phyloP scores from a whole-genome alignment of 2,329 filamentous ascomycete genomes.

The Macrophomina tecta region DNA sequence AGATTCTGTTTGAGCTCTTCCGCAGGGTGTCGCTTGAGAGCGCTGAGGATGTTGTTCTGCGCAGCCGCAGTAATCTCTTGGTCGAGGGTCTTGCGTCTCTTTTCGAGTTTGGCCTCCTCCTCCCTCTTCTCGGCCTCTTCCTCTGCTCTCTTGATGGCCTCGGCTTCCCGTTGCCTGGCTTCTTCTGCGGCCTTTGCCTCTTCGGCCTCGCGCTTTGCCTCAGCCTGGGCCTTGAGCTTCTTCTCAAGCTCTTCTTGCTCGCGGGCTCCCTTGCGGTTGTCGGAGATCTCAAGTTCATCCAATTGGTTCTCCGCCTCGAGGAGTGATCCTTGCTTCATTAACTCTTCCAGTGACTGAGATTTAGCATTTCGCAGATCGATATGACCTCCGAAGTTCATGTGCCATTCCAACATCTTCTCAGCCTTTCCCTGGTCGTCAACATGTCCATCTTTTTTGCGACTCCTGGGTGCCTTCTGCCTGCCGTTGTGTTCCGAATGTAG shows the following conservation, averaged over 20 bases:
- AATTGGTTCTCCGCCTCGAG: background rate
- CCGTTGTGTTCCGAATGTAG: no score
- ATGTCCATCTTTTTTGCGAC: background rate
- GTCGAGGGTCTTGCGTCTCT: background rate
- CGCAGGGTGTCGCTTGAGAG: background rate
- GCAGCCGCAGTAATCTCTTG: background rate
- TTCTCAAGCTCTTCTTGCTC: conserved; percentile 6
- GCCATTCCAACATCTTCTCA: background rate
- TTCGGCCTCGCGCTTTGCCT: conserved; percentile 4
- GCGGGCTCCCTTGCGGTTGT: conserved; percentile 3
- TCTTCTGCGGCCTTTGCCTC: background rate
- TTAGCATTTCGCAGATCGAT: background rate
- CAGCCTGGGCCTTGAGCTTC: conserved; percentile 1
- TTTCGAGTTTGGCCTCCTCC: background rate
- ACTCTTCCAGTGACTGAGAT: background rate
- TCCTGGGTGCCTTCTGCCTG: no score
- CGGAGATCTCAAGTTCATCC: background rate
- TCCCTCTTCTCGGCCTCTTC: background rate
- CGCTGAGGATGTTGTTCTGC: background rate
- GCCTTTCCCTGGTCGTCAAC: background rate
- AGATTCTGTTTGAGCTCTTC: conserved; percentile 2
- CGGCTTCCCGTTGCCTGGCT: background rate
- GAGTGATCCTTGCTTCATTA: background rate
- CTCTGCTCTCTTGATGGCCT: background rate
- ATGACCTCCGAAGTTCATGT: background rate